Base-by-base conservation (phyloP, 352 stramenopile species). In the Phytopythium boreale region DNA sequence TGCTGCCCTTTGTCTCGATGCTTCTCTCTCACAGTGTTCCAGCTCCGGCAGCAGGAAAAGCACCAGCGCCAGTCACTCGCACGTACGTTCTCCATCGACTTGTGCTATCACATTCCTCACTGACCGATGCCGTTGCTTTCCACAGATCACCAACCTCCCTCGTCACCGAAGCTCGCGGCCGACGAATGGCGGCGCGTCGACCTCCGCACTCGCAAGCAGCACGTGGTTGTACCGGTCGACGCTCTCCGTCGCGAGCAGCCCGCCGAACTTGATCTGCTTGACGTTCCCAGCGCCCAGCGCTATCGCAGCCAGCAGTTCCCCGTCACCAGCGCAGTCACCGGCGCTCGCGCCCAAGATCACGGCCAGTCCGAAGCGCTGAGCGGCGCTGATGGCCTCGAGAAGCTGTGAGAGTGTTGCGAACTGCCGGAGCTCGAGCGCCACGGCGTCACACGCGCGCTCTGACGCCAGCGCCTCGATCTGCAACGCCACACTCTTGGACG, bases 221-320 rank as follows among this genome's bases (percentile, higher is more conserved):
- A 93, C 47, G 36, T 83, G 71, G 36, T 88, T 89, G 70, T 93
- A 92, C 39, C 76, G 63, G 22, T 79, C 74, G 9, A 86, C 60
- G 44, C 69, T 74, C 2, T 87, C 81, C 2, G 68, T 67, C 8
- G 72, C 61, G 1, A 71, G 36, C 8, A 91, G 62, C 2, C 84
- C 84, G 4, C 84, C 84, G 39, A 93, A 90, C 63, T 90, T 89
- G 65, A 93, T 75, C 56, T 93, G 82, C 2, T 79, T 75, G 17
- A 89, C 56, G 22, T 46, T 47, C 7, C 82, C 81, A 14, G 77
- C 29, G 2, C 81, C 82, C 24, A 90, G 66, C 0, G 82, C 77
- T 0, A 93, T 52, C 4, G 80, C 77, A 1, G 67, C 67, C 0
- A 89, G 62, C 56, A 93, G 74, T 10, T 67, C 69, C 1, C 75